Evolutionary conservation across 345 rosid species (phyloP).

Genomic region (Camelina neglecta): DNA sequence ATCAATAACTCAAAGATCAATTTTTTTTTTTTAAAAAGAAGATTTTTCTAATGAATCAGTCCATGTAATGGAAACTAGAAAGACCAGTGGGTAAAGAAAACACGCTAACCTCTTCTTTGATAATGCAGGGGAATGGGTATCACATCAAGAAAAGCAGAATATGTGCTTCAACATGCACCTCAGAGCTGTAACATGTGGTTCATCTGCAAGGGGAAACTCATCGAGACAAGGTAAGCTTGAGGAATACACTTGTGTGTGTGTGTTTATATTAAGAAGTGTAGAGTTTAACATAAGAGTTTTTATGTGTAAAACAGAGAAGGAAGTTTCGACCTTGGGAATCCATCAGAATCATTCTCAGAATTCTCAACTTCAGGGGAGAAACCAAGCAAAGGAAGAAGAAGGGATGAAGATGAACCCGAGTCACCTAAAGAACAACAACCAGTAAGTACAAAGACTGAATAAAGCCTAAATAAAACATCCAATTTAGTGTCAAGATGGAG

Average conservation of each 20-base stretch:
- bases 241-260: conserved; percentile 5
- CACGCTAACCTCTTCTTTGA: conserved; percentile 21
- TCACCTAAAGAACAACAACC: background rate
- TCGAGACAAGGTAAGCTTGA: conserved; percentile 53
- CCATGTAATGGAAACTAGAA: background rate
- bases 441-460: conserved; percentile 27
- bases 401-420: background rate
- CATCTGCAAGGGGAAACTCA: conserved; percentile 66
- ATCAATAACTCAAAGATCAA: background rate
- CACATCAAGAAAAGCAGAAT: conserved; percentile 76
- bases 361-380: background rate
- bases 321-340: conserved; percentile 9
- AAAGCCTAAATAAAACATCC: background rate
- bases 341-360: conserved; percentile 19
- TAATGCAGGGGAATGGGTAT: conserved; percentile 65
- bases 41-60: conserved; percentile 28
- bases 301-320: background rate
- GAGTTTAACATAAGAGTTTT: background rate
- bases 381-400: conserved; percentile 19
- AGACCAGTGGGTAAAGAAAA: background rate
- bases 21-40: background rate
- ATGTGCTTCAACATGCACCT: conserved; percentile 61
- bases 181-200: conserved; percentile 70
- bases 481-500: background rate
- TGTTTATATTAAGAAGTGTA: background rate